Evolutionary conservation across 441 rosid genomes (phyloP).

Genomic region (Adansonia madagascariensis): DNA sequence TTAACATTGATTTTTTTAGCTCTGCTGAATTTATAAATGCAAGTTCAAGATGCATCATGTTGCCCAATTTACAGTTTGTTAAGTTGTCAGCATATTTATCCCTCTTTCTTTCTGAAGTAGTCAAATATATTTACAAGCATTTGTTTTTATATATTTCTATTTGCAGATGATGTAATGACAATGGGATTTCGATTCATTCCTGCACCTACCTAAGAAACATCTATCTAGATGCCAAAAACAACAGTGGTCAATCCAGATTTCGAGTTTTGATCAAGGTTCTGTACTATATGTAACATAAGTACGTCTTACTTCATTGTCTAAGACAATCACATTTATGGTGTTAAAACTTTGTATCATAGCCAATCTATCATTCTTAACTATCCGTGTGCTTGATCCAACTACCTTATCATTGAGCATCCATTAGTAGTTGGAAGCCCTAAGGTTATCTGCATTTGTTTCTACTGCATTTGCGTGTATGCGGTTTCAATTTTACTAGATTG

Average conservation of each 20-base stretch:
- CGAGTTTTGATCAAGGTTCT: neutral
- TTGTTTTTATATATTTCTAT: neutral
- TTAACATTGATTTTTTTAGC: neutral
- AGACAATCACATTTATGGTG: neutral
- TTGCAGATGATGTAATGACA: slow-evolving; percentile 15
- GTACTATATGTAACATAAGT: neutral
- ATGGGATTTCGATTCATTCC: neutral
- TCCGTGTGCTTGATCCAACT: neutral
- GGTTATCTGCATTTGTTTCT: neutral
- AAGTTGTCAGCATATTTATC: neutral
- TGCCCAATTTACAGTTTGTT: neutral
- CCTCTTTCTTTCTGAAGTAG: neutral
- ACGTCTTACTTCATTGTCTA: neutral
- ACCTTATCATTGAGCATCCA: neutral
- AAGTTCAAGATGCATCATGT: neutral
- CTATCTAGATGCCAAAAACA: neutral
- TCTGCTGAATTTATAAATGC: neutral
- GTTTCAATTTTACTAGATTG: neutral
- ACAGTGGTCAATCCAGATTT: neutral
- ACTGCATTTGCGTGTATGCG: neutral
- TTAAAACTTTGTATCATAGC: neutral
- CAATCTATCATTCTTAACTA: neutral
- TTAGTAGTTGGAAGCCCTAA: neutral
- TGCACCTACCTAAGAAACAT: neutral
- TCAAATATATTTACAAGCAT: neutral